Evolutionary conservation across 192 early-diverging fungal genomes (phyloP).

Genomic region (Pilobolus umbonatus): DNA sequence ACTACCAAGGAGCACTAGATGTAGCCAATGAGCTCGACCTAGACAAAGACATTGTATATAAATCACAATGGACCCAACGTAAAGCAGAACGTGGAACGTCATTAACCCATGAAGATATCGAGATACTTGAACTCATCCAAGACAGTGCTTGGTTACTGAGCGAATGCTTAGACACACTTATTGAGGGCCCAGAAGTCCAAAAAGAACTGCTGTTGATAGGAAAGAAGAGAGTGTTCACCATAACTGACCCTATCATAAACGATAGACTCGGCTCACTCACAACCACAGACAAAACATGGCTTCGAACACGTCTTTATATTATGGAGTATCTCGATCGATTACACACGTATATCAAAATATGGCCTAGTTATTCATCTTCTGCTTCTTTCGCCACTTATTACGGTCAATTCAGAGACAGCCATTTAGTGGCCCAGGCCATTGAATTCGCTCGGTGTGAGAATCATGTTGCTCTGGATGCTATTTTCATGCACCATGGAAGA

Average conservation of each 20-base stretch:
- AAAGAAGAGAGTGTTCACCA: conserved; percentile 24
- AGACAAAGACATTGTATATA: conserved; percentile 56
- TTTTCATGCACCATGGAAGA: conserved; percentile 57
- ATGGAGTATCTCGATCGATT: conserved; percentile 61
- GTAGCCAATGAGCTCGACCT: conserved; percentile 49
- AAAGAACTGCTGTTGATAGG: conserved; percentile 49
- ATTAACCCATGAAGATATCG: conserved; percentile 32
- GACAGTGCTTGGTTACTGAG: conserved; percentile 58
- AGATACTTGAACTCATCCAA: conserved; percentile 42
- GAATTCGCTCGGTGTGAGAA: conserved; percentile 53
- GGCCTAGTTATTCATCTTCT: conserved; percentile 1
- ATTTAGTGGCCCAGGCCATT: conserved; percentile 55
- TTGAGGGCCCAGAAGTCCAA: conserved; percentile 27
- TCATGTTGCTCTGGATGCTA: conserved; percentile 48
- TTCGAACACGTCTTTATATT: conserved; percentile 48
- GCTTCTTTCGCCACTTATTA: conserved; percentile 43
- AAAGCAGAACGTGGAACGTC: conserved; percentile 23
- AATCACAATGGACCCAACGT: conserved; percentile 50
- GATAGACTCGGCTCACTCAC: conserved; percentile 8
- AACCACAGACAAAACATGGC: conserved; percentile 33
- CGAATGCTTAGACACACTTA: conserved; percentile 40
- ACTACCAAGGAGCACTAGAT: conserved; percentile 53
- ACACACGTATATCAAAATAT: conserved; percentile 55
- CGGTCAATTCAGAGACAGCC: conserved; percentile 52
- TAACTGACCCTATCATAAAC: conserved; percentile 26